Evolutionary conservation across 1,139 yeast genomes (phyloP), one percentile per base, ranked within the genome.

Genomic region (Waltiozyma sp.): DNA sequence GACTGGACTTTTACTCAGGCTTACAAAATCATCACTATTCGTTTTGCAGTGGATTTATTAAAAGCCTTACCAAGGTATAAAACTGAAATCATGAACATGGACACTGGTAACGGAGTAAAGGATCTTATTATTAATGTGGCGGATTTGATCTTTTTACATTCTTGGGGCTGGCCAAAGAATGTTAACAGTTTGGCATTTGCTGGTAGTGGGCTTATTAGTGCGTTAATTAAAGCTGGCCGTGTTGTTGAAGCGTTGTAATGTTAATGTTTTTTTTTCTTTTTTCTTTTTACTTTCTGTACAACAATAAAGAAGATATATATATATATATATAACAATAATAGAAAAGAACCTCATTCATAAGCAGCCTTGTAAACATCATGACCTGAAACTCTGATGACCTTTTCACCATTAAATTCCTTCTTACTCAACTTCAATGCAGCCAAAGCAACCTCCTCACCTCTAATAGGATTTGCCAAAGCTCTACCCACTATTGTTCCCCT

Each of bases 371-470:
- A 46, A 4, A 55, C 38, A 5, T 53, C 54, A 9, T 37, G n/a
- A n/a, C 50, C 55, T 9, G 38, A 23, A 15, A 53, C 41, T 33
- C 47, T 37, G 13, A 45, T 39, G 6, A 53, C 55, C 35, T 47
- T 49, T 18, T 47, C 47, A 15, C 40, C 19, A 26, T 24, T 16
- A 26, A 40, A 38, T 21, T 41, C 44, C 19, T 18, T 18, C 24
- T 46, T 43, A 1, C 55, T 41, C 14, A 49, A 37, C 38, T 53
- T 53, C 38, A 55, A 37, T 13, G 51, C 53, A 19, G 57, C 57
- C 3, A 38, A 16, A 9, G 49, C 59, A 34, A 55, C 59, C 21
- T 55, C 57, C 38, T 53, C 55, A 19, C 54, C 57, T 4, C 42
- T 26, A 19, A 51, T 40, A 11, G 58, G 55, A n/a, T 46, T 37